Percentiles rank a stretch among this genome's conserved stretches.
Conservation (phyloP, 164 flowering plant species). For the Saururus chinensis region DNA sequence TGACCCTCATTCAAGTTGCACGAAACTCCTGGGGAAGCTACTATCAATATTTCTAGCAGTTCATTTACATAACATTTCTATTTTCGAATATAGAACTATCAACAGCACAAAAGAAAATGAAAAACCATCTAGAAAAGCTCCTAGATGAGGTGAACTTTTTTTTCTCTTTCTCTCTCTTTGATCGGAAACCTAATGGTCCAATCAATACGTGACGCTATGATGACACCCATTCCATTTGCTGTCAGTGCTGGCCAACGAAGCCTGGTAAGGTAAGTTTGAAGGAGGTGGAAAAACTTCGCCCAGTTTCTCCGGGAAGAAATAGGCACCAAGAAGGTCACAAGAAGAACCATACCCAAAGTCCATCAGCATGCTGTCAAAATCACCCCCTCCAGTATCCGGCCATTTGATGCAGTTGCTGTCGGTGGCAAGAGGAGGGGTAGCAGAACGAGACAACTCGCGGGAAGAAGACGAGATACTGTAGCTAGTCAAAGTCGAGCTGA, state of each 20-base stretch:
- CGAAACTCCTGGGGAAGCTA: neutral
- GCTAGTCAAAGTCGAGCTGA: conserved; percentile 6
- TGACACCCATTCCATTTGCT: conserved; percentile 2
- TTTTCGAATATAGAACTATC: neutral
- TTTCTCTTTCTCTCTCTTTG: neutral
- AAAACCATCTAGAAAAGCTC: neutral
- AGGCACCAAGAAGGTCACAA: conserved; percentile 10
- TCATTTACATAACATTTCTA: no score
- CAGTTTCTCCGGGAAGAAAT: conserved; percentile 11
- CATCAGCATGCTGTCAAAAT: conserved; percentile 11
- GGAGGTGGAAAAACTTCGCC: conserved; percentile 7
- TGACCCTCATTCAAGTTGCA: neutral
- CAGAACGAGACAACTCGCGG: conserved; percentile 4
- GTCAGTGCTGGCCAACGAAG: conserved; percentile 4
- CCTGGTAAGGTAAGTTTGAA: conserved; percentile 6
- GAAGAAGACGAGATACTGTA: conserved; percentile 12
- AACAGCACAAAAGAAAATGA: neutral
- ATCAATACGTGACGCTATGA: conserved; percentile 1
- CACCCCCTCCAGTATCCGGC: conserved; percentile 9
- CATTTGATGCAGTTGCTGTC: conserved; percentile 13
- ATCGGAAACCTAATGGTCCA: neutral
- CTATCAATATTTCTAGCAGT: neutral
- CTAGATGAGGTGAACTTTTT: neutral
- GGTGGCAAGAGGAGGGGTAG: conserved; percentile 1
- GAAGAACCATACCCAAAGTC: conserved; percentile 10